Percentiles rank a stretch among this genome's conserved stretches.
These are phyloP conservation scores for Wickerhamomyces subpelliculosus DNA, from an alignment of 805 yeast species.

Conservation along the genomic window DNA sequence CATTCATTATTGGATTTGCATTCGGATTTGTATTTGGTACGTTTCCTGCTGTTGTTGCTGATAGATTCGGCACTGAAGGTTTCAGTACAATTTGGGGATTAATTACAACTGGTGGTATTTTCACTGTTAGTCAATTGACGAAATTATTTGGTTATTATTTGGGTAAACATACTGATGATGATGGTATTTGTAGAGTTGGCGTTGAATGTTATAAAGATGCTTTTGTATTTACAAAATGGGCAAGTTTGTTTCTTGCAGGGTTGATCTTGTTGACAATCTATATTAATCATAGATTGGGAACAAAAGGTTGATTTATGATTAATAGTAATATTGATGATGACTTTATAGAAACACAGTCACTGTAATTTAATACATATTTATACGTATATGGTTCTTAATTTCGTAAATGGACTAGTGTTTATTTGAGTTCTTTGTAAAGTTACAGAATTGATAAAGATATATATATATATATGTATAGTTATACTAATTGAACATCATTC, in stretches of 20 bases:
- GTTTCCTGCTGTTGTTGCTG: constrained; percentile 72
- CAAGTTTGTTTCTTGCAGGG: constrained; percentile 16
- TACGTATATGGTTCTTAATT: too few species aligned
- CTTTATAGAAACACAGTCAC: not conserved
- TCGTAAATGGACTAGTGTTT: too few species aligned
- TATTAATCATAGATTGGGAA: constrained; percentile 2
- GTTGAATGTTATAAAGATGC: constrained; percentile 40
- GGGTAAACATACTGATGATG: constrained; percentile 34
- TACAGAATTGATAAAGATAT: too few species aligned
- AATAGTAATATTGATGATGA: too few species aligned
- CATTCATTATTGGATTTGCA: constrained; percentile 52
- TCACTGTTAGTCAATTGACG: constrained; percentile 46
- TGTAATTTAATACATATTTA: too few species aligned
- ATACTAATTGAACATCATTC: not conserved
- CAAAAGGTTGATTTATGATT: not conserved
- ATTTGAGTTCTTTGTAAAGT: too few species aligned
- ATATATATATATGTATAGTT: not conserved
- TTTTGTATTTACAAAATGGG: constrained; percentile 23
- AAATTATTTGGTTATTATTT: constrained; percentile 50
- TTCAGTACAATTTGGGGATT: constrained; percentile 77
- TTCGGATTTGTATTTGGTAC: constrained; percentile 71
- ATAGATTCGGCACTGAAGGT: constrained; percentile 56
- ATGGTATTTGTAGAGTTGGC: constrained; percentile 39
- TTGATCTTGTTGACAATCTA: constrained; percentile 17
- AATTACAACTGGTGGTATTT: constrained; percentile 62